Evolutionary conservation across 2,329 filamentous ascomycete species (phyloP).

Genomic region (Sporothrix curviconia): DNA sequence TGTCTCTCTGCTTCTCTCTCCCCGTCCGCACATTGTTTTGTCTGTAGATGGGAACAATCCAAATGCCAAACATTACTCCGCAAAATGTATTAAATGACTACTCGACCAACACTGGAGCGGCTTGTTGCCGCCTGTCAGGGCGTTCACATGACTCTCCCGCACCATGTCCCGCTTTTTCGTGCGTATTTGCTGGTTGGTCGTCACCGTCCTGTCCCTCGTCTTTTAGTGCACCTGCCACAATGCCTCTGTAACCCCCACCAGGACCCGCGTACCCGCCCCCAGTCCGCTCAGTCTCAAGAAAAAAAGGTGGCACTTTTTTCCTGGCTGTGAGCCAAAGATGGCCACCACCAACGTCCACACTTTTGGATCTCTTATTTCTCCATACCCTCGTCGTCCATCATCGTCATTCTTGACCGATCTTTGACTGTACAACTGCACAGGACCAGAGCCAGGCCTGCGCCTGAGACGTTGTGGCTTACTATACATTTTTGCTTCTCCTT

Average conservation of each 20-base stretch:
- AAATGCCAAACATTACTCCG: no score
- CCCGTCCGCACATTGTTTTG: no score
- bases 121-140: not conserved
- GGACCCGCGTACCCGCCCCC: not conserved
- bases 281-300: not conserved
- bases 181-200: no score
- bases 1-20: no score
- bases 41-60: no score
- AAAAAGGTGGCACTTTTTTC: conserved; percentile 7
- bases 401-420: not conserved
- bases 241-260: no score
- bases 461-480: not conserved
- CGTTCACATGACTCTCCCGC: conserved; percentile 11
- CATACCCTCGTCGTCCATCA: conserved; percentile 2
- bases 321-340: not conserved
- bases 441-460: not conserved
- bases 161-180: conserved; percentile 11
- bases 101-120: no score
- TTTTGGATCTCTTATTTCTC: not conserved
- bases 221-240: no score
- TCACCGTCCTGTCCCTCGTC: no score
- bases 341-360: not conserved
- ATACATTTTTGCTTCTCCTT: not conserved
- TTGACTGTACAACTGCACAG: not conserved
- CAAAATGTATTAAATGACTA: no score